These are phyloP conservation scores for Coemansia aciculifera DNA, from an alignment of 192 early-diverging fungal species.

Conservation along the genomic window DNA sequence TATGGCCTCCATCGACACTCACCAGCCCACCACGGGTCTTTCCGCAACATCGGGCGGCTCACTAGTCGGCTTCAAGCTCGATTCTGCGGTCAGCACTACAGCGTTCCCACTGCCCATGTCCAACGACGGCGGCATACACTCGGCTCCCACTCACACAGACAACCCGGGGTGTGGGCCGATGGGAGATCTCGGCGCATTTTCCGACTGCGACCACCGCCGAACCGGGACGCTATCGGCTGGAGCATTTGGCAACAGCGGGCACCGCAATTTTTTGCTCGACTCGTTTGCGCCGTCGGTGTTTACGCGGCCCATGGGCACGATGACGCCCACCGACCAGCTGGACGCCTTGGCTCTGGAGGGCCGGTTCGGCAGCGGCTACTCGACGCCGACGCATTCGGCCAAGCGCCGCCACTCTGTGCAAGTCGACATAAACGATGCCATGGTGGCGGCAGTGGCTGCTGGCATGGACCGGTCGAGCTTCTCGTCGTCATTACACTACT, in stretches of 20 bases:
- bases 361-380: slow-evolving; percentile 34
- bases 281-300: slow-evolving; percentile 51
- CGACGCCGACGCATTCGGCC: slow-evolving; percentile 44
- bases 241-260: slow-evolving; percentile 13
- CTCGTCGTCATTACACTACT: slow-evolving; percentile 37
- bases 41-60: not conserved
- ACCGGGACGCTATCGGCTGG: slow-evolving; percentile 24
- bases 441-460: slow-evolving; percentile 41
- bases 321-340: slow-evolving; percentile 51
- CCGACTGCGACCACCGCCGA: slow-evolving; percentile 19
- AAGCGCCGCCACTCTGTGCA: slow-evolving; percentile 52
- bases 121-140: slow-evolving; percentile 36
- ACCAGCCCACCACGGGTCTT: not conserved
- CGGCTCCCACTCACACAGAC: slow-evolving; percentile 23
- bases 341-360: slow-evolving; percentile 53
- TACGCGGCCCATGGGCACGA: slow-evolving; percentile 28
- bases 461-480: slow-evolving; percentile 37
- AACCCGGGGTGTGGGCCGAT: slow-evolving; percentile 6
- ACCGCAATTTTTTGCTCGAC: slow-evolving; percentile 27
- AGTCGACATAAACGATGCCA: slow-evolving; percentile 44
- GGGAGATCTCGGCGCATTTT: slow-evolving; percentile 7
- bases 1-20: not conserved
- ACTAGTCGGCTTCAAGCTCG: not conserved
- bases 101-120: not conserved
- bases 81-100: not conserved